A percentile compares a stretch with the other conserved stretches of the same genome.
These are phyloP conservation scores for Pittosporum tobira DNA, from an alignment of 129 eudicot species.

Conservation along the genomic window DNA sequence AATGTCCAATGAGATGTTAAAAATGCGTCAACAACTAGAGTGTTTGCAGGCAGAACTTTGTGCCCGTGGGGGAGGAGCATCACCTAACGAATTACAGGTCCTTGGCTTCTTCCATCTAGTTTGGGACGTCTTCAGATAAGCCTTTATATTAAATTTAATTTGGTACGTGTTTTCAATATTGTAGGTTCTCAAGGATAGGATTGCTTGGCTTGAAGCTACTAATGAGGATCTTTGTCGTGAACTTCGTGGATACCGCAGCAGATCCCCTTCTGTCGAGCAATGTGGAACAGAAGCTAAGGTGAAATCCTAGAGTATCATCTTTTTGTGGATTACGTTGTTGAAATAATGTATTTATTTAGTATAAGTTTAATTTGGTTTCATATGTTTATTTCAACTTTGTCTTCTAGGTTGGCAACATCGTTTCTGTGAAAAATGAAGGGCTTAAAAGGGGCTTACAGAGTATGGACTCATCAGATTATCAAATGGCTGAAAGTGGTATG, in stretches of 20 bases:
- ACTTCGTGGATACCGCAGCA: conserved; percentile 58
- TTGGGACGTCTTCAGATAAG: not conserved
- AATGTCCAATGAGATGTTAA: conserved; percentile 86
- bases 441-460: conserved; percentile 74
- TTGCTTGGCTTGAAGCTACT: conserved; percentile 89
- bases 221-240: conserved; percentile 87
- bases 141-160: not conserved
- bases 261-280: conserved; percentile 42
- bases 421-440: conserved; percentile 62
- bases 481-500: conserved; percentile 82
- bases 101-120: not conserved
- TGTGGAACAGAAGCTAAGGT: conserved; percentile 51
- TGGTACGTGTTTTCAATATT: conserved; percentile 20
- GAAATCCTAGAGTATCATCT: conserved; percentile 10
- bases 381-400: conserved; percentile 3
- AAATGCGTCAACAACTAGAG: conserved; percentile 95
- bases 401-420: conserved; percentile 46
- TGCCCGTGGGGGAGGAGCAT: conserved; percentile 87
- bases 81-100: conserved; percentile 79
- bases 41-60: conserved; percentile 97
- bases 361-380: not conserved
- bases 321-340: not conserved
- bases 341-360: too few relatives aligned
- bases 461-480: conserved; percentile 75
- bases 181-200: conserved; percentile 69